Conservation (phyloP, 1,284 basidiomycete species). For the Pascua sp. region DNA sequence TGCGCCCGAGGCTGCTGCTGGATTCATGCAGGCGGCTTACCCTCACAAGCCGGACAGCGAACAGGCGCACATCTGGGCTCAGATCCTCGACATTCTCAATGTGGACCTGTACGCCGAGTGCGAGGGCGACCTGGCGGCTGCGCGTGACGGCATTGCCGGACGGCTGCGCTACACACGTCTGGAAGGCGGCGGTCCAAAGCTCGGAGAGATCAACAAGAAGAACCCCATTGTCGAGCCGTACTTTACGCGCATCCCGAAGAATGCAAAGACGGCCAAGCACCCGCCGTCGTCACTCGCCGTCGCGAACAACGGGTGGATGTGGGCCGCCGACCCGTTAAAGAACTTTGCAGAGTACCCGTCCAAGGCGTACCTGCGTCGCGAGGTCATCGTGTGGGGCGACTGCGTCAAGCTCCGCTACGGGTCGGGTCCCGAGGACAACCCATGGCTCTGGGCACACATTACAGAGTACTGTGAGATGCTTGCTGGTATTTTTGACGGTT, state of each 20-base stretch:
- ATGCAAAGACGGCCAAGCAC: slow-evolving; percentile 56
- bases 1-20: slow-evolving; percentile 66
- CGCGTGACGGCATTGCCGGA: slow-evolving; percentile 69
- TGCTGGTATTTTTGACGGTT: slow-evolving; percentile 83
- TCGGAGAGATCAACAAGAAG: slow-evolving; percentile 75
- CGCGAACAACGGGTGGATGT: slow-evolving; percentile 99
- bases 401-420: slow-evolving; percentile 98
- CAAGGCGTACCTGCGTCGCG: slow-evolving; percentile 91
- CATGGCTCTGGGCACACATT: slow-evolving; percentile 95
- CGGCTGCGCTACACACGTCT: slow-evolving; percentile 75
- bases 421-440: slow-evolving; percentile 69
- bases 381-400: slow-evolving; percentile 96
- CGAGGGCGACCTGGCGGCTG: slow-evolving; percentile 72
- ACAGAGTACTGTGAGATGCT: slow-evolving; percentile 75
- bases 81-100: slow-evolving; percentile 78
- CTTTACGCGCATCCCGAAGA: slow-evolving; percentile 73
- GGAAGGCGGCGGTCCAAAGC: slow-evolving; percentile 73
- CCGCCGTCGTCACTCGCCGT: slow-evolving; percentile 71
- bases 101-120: slow-evolving; percentile 80
- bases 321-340: slow-evolving; percentile 88
- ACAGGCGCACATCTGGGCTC: slow-evolving; percentile 67
- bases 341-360: slow-evolving; percentile 94
- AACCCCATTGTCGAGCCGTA: slow-evolving; percentile 79
- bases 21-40: slow-evolving; percentile 57
- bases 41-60: slow-evolving; percentile 52